Evolutionary conservation across 768 basidiomycete species (phyloP).

Genomic region (Lentinula boryana): DNA sequence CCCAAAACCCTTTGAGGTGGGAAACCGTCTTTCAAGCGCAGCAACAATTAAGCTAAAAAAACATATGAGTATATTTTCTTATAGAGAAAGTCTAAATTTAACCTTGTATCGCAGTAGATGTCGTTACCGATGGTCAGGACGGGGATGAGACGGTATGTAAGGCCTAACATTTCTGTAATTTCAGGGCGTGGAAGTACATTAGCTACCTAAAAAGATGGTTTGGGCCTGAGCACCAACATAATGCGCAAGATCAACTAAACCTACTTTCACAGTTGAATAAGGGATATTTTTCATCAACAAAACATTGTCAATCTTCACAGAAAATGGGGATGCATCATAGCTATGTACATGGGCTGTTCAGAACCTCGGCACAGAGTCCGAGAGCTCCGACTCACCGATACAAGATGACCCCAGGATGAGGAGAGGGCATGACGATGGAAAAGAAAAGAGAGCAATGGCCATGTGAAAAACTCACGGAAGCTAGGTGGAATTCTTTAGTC

Average conservation of each 20-base stretch:
- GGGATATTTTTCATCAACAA: slow-evolving; percentile 44
- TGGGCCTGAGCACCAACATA: neutral
- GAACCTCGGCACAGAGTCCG: neutral
- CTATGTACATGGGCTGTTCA: slow-evolving; percentile 19
- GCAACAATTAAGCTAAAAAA: slow-evolving; percentile 41
- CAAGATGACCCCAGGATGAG: slow-evolving; percentile 27
- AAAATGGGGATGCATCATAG: slow-evolving; percentile 48
- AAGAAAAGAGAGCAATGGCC: neutral
- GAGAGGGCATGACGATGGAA: slow-evolving; percentile 4
- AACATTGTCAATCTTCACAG: slow-evolving; percentile 45
- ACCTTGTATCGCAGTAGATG: slow-evolving; percentile 53
- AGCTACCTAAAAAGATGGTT: slow-evolving; percentile 33
- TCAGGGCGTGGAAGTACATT: slow-evolving; percentile 49
- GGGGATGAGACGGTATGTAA: slow-evolving; percentile 54
- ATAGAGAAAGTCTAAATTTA: neutral
- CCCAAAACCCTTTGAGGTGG: slow-evolving; percentile 37
- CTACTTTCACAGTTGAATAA: slow-evolving; percentile 41
- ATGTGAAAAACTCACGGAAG: neutral
- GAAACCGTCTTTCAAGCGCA: slow-evolving; percentile 49
- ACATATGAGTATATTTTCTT: neutral
- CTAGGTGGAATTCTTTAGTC: neutral
- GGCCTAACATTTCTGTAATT: slow-evolving; percentile 42
- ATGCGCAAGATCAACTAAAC: slow-evolving; percentile 8
- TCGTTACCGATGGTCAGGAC: slow-evolving; percentile 57
- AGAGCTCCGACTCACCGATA: slow-evolving; percentile 33